Evolutionary conservation across 441 rosid genomes (phyloP), one percentile per base, ranked within the genome.

Genomic region (Mallotus japonicus): DNA sequence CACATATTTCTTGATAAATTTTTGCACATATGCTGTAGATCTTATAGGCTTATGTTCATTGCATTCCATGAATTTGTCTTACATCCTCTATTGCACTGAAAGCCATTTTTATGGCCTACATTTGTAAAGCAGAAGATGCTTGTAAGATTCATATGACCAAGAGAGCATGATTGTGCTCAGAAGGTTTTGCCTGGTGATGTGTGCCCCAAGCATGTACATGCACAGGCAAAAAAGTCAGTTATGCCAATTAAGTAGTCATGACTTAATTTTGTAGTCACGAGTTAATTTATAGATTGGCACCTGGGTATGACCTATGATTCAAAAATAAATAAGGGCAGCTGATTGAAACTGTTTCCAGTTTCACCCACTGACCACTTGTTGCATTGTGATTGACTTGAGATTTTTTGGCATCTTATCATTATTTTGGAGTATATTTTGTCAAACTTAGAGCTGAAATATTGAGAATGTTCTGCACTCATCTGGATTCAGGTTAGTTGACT

Each of bases 101-200:
- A 54, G 19, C 10, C 16, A 51, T 62, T 62, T n/a, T 62, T 42
- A 28, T 60, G 37, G 22, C 46, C 24, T 42, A 13, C 19, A 8
- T 54, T 55, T 15, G 16, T 15, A 24, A 22, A 55, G 46, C 19
- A 55, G 17, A 73, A 37, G 24, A 72, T 64, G 70, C 46, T 46
- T 73, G 0, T 71, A 46, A 71, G 32, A 71, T 71, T 15, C 15
- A 7, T 73, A 16, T 46, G 54, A 64, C 28, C 14, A 32, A 71
- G n/a, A 7, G 55, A 32, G 54, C 16, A 57, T 4, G 7, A 22
- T 0, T 22, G 37, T 3, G n/a, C 17, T 37, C 44, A 20, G 16
- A 32, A 62, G 20, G n/a, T 50, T 9, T 72, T 72, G 3, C 37
- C 13, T 42, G 4, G 37, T 64, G 75, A 62, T 8, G 53, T 51